Evolutionary conservation across 2,329 filamentous ascomycete species (phyloP).

Genomic region (Botrytis medusae): DNA sequence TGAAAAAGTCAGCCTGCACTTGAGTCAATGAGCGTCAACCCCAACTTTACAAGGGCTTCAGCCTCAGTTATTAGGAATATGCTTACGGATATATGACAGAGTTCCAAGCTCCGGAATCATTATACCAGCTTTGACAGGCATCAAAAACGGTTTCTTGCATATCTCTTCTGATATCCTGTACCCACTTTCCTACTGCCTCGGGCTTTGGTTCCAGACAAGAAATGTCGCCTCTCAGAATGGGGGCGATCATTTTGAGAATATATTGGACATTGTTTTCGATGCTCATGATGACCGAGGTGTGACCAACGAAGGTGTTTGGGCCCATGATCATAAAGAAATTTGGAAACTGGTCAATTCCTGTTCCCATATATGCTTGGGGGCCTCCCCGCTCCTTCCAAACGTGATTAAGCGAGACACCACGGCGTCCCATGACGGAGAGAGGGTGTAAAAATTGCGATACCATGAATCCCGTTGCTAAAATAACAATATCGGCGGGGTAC

Average conservation of each 20-base stretch:
- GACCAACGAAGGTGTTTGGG: constrained; percentile 59
- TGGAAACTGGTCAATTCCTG: constrained; percentile 56
- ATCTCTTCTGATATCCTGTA: constrained; percentile 47
- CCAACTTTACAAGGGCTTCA: background rate
- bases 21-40: background rate
- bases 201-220: constrained; percentile 49
- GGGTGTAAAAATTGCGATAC: background rate
- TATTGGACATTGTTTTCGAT: constrained; percentile 58
- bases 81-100: background rate
- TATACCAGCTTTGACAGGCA: background rate
- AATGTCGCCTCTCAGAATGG: constrained; percentile 48
- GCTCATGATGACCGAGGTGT: constrained; percentile 56
- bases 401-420: constrained; percentile 43
- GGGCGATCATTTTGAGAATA: constrained; percentile 53
- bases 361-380: constrained; percentile 56
- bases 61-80: background rate
- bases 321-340: constrained; percentile 61
- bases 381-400: constrained; percentile 56
- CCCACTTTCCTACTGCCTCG: constrained; percentile 49
- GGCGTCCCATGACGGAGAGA: background rate
- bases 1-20: background rate
- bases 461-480: background rate
- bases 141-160: constrained; percentile 41
- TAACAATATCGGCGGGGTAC: background rate
- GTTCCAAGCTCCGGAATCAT: background rate